Evolutionary conservation across 2,329 filamentous ascomycete genomes (phyloP), one percentile per base, ranked within the genome.

Genomic region (Nigrograna mackinnonii): DNA sequence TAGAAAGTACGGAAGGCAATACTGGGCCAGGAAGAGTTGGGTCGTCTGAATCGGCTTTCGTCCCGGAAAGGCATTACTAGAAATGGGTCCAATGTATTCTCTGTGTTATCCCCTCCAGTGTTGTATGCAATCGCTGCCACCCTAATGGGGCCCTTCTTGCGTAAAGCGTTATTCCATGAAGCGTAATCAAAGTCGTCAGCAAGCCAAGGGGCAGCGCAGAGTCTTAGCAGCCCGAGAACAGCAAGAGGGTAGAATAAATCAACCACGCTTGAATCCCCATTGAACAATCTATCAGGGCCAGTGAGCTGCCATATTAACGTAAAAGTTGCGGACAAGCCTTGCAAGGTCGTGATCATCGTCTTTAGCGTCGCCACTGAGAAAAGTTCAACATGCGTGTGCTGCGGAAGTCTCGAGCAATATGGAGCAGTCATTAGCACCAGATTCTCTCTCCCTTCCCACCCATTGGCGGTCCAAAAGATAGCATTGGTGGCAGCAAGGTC

Each of bases 401-500:
- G 6, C 19, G 35, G 41, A 12, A 13, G 26, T 6, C 26, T n/a
- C 19, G 18, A 14, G 18, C 37, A 39, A 6, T 39, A 33, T 21
- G 22, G 11, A 5, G 28, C 11, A 21, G 28, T 39, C 20, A 9
- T 39, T 16, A 33, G 16, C 35, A 43, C 39, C 35, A 43, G 38
- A 2, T 9, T 18, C 18, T 43, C 35, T 12, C 34, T 28, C 19
- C 41, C 35, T 20, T 44, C 41, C 41, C 41, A 39, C 1, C 58
- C 53, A 4, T 45, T 18, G 6, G 37, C 38, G 0, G 57, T 62
- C 65, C 64, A 69, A 41, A 69, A 66, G 3, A 59, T 18, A 2
- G 61, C 56, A 40, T 66, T 67, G 28, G 35, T 55, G 4, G 62
- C 59, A 1, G 59, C 59, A 41, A 66, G 44, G 18, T 62, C 54